Percentiles rank a stretch among this genome's conserved stretches.
These are phyloP conservation scores for Trichoderma atroviride DNA, from an alignment of 2,329 filamentous ascomycete genomes.

Conservation along the genomic window DNA sequence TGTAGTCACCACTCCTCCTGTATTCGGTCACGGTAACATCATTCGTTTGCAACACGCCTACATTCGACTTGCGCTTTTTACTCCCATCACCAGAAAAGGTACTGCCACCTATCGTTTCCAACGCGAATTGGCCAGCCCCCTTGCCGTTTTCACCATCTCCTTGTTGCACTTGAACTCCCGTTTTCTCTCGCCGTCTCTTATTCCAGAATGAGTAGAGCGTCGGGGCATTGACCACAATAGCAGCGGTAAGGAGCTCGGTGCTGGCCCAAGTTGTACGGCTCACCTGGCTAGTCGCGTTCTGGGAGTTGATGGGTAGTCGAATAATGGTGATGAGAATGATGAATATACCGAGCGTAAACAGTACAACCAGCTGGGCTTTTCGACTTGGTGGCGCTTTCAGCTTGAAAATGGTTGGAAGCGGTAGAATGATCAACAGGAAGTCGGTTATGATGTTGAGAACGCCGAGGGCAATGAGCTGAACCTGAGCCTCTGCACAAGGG, in stretches of 20 bases:
- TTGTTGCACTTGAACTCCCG: not conserved
- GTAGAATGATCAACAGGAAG: slow-evolving; percentile 35
- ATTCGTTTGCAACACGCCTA: slow-evolving; percentile 18
- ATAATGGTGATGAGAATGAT: slow-evolving; percentile 46
- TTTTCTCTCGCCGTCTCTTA: slow-evolving; percentile 31
- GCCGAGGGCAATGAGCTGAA: slow-evolving; percentile 40
- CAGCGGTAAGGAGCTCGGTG: slow-evolving; percentile 40
- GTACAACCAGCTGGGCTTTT: slow-evolving; percentile 38
- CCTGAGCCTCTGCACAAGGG: slow-evolving; percentile 36
- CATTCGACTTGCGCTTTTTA: slow-evolving; percentile 12
- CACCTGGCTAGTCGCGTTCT: slow-evolving; percentile 40
- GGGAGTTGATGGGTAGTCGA: slow-evolving; percentile 43
- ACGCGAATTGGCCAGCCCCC: not conserved
- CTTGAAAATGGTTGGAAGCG: slow-evolving; percentile 35
- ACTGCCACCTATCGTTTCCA: slow-evolving; percentile 24
- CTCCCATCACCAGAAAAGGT: not conserved
- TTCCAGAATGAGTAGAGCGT: slow-evolving; percentile 43
- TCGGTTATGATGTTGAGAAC: slow-evolving; percentile 41
- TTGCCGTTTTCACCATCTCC: not conserved
- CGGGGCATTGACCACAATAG: slow-evolving; percentile 44
- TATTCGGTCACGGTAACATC: slow-evolving; percentile 21
- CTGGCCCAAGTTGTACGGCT: slow-evolving; percentile 45
- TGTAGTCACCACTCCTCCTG: slow-evolving; percentile 18
- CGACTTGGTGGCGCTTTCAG: slow-evolving; percentile 36
- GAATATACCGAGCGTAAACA: slow-evolving; percentile 45